Evolutionary conservation across 2,329 filamentous ascomycete genomes (phyloP).

Genomic region (Aspergillus viridinutans): DNA sequence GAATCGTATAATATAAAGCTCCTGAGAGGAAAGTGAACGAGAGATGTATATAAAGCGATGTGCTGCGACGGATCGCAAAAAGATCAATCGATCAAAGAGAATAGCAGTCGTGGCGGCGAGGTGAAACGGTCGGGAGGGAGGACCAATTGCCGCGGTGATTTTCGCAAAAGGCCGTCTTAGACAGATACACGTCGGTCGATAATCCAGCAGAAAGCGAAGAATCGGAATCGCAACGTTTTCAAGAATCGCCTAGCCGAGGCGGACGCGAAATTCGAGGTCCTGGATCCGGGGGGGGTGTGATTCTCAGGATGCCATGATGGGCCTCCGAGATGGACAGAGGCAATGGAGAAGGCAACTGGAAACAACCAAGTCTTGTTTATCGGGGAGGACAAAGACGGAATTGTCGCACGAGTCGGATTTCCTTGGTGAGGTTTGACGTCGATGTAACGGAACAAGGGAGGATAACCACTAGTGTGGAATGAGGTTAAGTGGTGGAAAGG

Average conservation of each 20-base stretch:
- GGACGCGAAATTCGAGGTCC: conserved; percentile 10
- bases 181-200: background rate
- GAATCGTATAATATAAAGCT: background rate
- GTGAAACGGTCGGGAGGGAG: background rate
- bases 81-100: background rate
- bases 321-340: conserved; percentile 11
- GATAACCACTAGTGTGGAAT: background rate
- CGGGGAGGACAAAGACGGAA: conserved; percentile 10
- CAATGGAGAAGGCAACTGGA: conserved; percentile 12
- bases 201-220: conserved; percentile 7
- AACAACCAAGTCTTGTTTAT: conserved; percentile 14
- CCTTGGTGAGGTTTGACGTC: background rate
- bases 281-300: conserved; percentile 3
- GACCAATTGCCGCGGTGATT: background rate
- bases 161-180: background rate
- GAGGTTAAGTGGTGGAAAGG: background rate
- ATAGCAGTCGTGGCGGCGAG: background rate
- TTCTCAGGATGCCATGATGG: conserved; percentile 24
- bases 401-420: conserved; percentile 13
- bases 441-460: background rate
- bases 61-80: background rate
- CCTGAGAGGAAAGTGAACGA: background rate
- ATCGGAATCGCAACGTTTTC: conserved; percentile 15
- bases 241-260: conserved; percentile 11
- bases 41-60: conserved; percentile 1